Percentiles rank a stretch among this genome's conserved stretches.
Conservation (phyloP, 176 grass and related monocot genomes). For the Carex littledalei region DNA sequence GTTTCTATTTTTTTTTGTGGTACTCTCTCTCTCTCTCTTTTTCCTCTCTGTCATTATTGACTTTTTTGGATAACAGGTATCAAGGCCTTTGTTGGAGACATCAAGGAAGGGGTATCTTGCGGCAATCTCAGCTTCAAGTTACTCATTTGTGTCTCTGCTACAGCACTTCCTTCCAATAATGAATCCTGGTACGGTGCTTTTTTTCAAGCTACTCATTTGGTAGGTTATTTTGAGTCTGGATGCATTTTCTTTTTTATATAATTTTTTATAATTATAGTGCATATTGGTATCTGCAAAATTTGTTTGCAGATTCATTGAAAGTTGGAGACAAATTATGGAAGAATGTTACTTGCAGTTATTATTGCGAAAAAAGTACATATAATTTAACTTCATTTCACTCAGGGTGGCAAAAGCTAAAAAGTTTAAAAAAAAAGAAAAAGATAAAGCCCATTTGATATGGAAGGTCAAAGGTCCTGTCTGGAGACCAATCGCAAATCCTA, state of each 20-base stretch:
- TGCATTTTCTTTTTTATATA: constrained; percentile 3
- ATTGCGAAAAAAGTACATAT: neutral
- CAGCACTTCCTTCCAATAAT: constrained; percentile 93
- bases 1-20: neutral
- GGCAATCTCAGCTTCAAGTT: constrained; percentile 95
- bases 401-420: neutral
- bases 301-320: neutral
- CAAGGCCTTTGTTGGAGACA: constrained; percentile 81
- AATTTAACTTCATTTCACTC: neutral
- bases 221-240: neutral
- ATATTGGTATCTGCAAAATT: neutral
- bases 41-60: constrained; percentile 1
- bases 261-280: neutral
- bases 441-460: neutral
- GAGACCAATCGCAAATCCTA: neutral
- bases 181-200: constrained; percentile 64
- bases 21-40: neutral
- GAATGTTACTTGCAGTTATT: neutral
- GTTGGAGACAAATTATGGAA: neutral
- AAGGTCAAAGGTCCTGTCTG: neutral
- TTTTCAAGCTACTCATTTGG: neutral
- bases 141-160: constrained; percentile 81
- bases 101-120: constrained; percentile 94
- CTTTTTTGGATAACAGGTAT: constrained; percentile 49
- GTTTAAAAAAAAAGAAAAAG: neutral